These are phyloP conservation scores for Microsporum ferrugineum DNA, from an alignment of 2,329 filamentous ascomycete genomes.

Conservation along the genomic window DNA sequence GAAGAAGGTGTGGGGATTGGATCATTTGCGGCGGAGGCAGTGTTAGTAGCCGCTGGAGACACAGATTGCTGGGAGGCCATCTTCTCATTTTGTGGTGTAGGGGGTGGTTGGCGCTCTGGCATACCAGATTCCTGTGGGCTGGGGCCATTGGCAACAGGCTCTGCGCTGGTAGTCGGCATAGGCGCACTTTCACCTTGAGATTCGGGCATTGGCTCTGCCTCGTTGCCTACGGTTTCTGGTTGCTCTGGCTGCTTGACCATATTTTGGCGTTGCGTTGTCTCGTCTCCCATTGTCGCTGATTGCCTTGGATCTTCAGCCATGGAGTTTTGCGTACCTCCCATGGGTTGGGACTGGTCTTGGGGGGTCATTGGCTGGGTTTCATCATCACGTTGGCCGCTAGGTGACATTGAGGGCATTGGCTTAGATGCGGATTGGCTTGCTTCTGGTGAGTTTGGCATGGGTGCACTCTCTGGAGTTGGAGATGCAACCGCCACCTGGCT, in stretches of 20 bases:
- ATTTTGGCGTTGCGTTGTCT: background rate
- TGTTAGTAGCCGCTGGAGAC: background rate
- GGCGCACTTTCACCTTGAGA: background rate
- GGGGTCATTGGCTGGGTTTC: background rate
- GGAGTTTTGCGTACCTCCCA: background rate
- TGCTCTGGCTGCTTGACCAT: background rate
- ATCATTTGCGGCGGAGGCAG: background rate
- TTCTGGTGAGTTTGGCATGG: background rate
- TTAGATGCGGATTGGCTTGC: background rate
- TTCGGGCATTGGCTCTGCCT: background rate
- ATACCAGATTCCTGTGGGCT: background rate
- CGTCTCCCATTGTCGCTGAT: background rate
- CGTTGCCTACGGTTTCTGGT: background rate
- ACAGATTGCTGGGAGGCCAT: background rate
- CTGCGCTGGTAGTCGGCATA: background rate
- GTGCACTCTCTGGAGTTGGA: background rate
- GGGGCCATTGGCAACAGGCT: background rate
- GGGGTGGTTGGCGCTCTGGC: background rate
- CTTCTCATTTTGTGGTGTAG: background rate
- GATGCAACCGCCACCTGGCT: background rate
- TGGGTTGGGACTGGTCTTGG: background rate
- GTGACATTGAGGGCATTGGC: background rate
- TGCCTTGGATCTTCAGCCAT: no score
- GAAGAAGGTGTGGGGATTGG: background rate
- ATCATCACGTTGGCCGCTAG: background rate